Evolutionary conservation across 129 eudicot genomes (phyloP), one percentile per base, ranked within the genome.

Genomic region (Oenanthe sinensis): DNA sequence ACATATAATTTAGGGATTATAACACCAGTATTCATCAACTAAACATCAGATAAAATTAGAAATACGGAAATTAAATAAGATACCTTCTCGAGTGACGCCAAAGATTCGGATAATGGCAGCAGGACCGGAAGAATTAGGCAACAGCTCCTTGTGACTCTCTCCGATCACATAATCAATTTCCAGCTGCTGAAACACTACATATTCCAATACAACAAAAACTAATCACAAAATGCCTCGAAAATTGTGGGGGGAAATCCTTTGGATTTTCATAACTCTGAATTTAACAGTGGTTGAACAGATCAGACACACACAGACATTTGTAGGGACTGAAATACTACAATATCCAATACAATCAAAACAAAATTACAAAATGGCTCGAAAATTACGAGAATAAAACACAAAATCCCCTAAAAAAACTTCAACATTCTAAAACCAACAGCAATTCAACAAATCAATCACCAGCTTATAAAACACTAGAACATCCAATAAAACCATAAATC

Each of bases 81-180:
- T 73, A 46, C 99, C 99, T 92, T 95, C 97, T 40, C 81, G 80
- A 8, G 97, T 91, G 36, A 95, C 97, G 28, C 99, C 99, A 76
- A 90, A 95, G 17, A 95, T 95, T 77, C 97, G 87, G 39, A 95
- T 85, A 80, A 92, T 87, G 71, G 99, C 95, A 70, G 94, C 90
- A 7, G 86, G 90, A 39, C 96, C 98, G 26, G 92, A 85, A 65
- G 89, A 84, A 77, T 81, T 87, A 77, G 93, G 93, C 76, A 94
- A 55, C 67, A 94, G 80, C 77, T 90, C 96, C 77, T 83, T 89
- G 68, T 92, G 87, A 77, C 86, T 88, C 81, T 91, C 97, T 55
- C 91, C 93, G 82, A 92, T 84, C 74, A 91, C 79, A 40, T 89
- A 95, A 82, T 95, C 99, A 77, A 95, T 92, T 87, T 95, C 99